Base-by-base conservation (phyloP, 805 yeast genomes). In the Yarrowia alimentaria region DNA sequence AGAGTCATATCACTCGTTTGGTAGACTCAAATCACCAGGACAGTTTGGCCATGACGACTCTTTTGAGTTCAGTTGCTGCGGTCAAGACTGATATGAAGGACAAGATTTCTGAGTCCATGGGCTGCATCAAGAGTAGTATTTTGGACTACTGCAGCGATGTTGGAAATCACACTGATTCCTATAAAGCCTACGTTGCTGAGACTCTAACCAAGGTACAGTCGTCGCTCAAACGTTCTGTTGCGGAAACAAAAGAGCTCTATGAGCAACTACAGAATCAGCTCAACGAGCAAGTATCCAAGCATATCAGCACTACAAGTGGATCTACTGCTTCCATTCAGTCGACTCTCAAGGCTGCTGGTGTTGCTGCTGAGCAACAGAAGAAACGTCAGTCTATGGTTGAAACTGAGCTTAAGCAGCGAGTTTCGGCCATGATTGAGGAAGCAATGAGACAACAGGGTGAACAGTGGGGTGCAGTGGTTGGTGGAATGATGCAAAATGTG, bases 391-490 rank as follows among this genome's bases (percentile, higher is more conserved):
- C 33, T 11, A 25, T 24, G 6, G 33, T 33, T 9, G 47, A 40
- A 19, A 25, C 33, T 14, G 33, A 40, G 25, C 47, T 40, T 29
- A 40, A 40, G 11, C 24, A 40, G 24, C 47, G 47, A 3, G 28
- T 40, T 24, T 26, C 17, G 25, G 26, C 26, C 10, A 40, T 40
- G 47, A 40, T 40, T 7, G 47, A 40, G n/a, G 16, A 32, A 1
- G 47, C 47, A 1, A n/a, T 40, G 33, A 40, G 14, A 20, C 19
- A 40, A 9, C 47, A 40, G 25, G 28, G 19, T 10, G 47, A 40
- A 1, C 25, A 40, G 19, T 40, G 47, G 47, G 8, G 10, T 11
- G 47, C 33, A n/a, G 33, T 28, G 3, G 47, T 40, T 19, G 47
- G 47, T 6, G 33, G 47, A 14, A 40, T n/a, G n/a, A n/a, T n/a